Base-by-base conservation (phyloP, 2,329 filamentous ascomycete species). In the Rhynchosporium secalis region DNA sequence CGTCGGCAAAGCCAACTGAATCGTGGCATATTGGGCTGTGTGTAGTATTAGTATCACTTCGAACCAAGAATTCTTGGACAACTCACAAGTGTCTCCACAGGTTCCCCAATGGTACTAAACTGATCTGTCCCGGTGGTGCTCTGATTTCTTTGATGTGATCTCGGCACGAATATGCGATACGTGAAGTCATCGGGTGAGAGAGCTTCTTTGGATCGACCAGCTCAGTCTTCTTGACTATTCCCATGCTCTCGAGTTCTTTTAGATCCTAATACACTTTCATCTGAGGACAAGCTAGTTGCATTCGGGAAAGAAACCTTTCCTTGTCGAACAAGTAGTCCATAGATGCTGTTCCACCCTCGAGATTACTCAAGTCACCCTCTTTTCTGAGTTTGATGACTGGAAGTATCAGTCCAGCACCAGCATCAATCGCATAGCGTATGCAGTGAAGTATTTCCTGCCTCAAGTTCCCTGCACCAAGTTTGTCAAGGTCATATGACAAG, bases 281-380 rank as follows among this genome's bases (percentile, higher is more conserved):
- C 12, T 64, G 58, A 15, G 64, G 62, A 29, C 64, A 66, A 2
- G 62, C 59, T 1, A 38, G 48, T 8, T 41, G 43, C 12, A 66
- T 47, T 36, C 59, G 56, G n/a, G 48, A 54, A 9, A 56, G 36
- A 31, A 62, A 65, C 2, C 47, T 47, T 6, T 60, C 49, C 26
- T 51, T 57, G 58, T 66, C 63, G 43, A 66, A 65, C 7, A 66
- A 57, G 40, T 64, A 64, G 3, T 58, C 57, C 56, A 66, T 61
- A 3, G 61, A 48, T 15, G 55, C 48, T 13, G 61, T 62, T 13
- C 55, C 48, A 7, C 41, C 54, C 45, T 51, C 49, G 10, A 62
- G 41, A 33, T 58, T 49, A 10, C 46, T 55, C 56, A 55, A 41
- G 56, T 55, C 58, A 4, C 48, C 52, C 20, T 29, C 29, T 10